Conservation (phyloP, 2,329 filamentous ascomycete species). For the Trichoderma polysporum region DNA sequence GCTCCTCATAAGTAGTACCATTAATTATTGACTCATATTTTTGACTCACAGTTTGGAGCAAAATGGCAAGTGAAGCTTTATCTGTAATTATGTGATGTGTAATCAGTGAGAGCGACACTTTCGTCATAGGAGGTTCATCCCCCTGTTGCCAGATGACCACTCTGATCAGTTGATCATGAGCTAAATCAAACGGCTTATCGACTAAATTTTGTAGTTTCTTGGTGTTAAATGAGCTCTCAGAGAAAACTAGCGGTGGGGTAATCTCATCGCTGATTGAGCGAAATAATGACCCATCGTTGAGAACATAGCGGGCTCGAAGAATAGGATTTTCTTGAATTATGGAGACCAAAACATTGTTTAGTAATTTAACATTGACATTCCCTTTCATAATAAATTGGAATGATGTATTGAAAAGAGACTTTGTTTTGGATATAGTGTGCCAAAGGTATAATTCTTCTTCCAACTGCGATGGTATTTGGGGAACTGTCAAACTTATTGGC, state of each 20-base stretch:
- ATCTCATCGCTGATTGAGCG: neutral
- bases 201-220: neutral
- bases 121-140: neutral
- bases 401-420: neutral
- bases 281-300: neutral
- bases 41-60: neutral
- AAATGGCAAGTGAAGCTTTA: neutral
- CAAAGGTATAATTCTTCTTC: neutral
- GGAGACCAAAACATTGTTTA: neutral
- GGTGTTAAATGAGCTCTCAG: neutral
- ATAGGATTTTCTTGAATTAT: neutral
- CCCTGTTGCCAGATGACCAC: neutral
- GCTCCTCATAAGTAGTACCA: neutral
- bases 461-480: neutral
- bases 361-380: neutral
- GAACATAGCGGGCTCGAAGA: constrained; percentile 2
- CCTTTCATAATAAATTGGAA: constrained; percentile 1
- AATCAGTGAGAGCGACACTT: neutral
- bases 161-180: neutral
- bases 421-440: neutral
- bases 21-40: neutral
- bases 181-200: neutral
- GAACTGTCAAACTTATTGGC: neutral
- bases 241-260: neutral
- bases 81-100: constrained; percentile 6